Conservation (phyloP, 106 monocot species). For the Platanthera zijinensis region DNA sequence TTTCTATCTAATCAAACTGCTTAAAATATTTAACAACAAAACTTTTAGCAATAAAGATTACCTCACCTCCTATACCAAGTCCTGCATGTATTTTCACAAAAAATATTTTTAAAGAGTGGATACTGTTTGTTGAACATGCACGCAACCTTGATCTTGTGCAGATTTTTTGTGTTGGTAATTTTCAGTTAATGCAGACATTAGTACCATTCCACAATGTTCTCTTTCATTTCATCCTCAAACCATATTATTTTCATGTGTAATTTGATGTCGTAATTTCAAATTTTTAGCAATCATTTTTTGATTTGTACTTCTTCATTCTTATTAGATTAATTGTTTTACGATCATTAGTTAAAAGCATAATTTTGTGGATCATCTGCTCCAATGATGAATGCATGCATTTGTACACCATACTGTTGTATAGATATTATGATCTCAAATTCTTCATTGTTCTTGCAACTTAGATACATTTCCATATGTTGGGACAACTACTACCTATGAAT, state of each 20-base stretch:
- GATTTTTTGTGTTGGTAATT: too few relatives aligned
- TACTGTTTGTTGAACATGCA: too few relatives aligned
- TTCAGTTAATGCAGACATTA: too few relatives aligned
- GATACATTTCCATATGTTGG: conserved; percentile 99
- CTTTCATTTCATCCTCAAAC: not conserved
- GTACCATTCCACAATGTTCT: not conserved
- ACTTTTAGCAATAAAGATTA: too few relatives aligned
- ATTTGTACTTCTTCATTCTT: not conserved
- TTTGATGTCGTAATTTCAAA: not conserved
- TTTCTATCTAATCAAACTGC: too few relatives aligned
- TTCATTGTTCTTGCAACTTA: conserved; percentile 45
- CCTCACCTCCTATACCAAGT: too few relatives aligned
- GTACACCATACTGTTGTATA: not conserved
- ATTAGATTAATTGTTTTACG: not conserved
- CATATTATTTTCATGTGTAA: not conserved
- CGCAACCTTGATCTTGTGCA: too few relatives aligned
- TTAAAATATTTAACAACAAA: too few relatives aligned
- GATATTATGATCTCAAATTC: not conserved
- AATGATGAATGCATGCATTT: not conserved
- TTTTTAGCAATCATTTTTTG: not conserved
- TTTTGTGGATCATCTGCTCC: not conserved
- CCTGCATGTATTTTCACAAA: too few relatives aligned
- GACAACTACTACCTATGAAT: conserved; percentile 97
- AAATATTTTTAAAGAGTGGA: too few relatives aligned
- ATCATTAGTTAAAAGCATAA: not conserved